Evolutionary conservation across 1,284 basidiomycete genomes (phyloP).

Genomic region (Boletus semigastroideus): DNA sequence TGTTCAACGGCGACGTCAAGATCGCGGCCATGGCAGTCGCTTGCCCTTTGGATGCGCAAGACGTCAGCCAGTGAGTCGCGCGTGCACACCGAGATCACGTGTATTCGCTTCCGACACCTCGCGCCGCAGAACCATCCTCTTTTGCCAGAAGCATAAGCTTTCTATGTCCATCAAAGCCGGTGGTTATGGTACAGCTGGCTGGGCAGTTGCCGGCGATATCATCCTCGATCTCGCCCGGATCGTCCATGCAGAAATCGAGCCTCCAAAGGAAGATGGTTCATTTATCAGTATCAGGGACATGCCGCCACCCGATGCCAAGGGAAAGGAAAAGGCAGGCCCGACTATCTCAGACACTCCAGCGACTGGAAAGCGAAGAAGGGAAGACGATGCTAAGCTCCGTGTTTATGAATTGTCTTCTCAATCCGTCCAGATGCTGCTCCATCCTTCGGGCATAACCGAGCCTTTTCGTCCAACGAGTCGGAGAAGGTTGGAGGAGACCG

Average conservation of each 20-base stretch:
- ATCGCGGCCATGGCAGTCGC: conserved; percentile 58
- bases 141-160: conserved; percentile 66
- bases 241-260: conserved; percentile 63
- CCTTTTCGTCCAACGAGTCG: conserved; percentile 38
- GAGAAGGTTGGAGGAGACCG: conserved; percentile 39
- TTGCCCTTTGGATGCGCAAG: conserved; percentile 69
- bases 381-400: conserved; percentile 52
- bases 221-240: conserved; percentile 77
- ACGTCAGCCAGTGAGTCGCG: conserved; percentile 67
- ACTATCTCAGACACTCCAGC: conserved; percentile 4
- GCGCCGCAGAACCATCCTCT: conserved; percentile 55
- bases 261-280: conserved; percentile 50
- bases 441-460: conserved; percentile 37
- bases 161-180: conserved; percentile 87
- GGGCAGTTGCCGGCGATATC: conserved; percentile 82
- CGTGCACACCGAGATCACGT: conserved; percentile 11
- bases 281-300: conserved; percentile 60
- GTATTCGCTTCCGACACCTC: conserved; percentile 11
- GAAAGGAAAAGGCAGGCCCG: conserved; percentile 41
- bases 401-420: conserved; percentile 54
- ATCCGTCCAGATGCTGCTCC: conserved; percentile 55
- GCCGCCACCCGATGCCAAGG: conserved; percentile 50
- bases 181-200: conserved; percentile 86
- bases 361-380: conserved; percentile 53
- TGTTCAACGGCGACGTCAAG: conserved; percentile 80